Evolutionary conservation across 31 red algal species (phyloP).

Genomic region (Pterothamnion heteromorphum): DNA sequence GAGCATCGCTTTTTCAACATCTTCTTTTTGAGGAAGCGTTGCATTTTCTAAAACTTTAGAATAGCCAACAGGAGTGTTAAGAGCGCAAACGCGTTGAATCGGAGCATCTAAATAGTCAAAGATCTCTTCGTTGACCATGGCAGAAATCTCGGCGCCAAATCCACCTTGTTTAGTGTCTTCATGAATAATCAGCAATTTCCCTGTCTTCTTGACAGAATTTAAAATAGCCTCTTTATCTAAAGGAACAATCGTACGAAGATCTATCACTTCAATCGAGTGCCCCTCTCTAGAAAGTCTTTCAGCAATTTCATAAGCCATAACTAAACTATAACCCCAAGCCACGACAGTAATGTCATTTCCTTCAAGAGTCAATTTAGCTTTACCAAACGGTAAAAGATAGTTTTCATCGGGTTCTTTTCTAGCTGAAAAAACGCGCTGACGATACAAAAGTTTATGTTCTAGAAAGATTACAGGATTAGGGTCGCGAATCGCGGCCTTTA

Average conservation of each 20-base stretch:
- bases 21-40: not conserved
- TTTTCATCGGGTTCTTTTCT: conserved; percentile 44
- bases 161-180: conserved; percentile 62
- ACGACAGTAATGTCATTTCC: not conserved
- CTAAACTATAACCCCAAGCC: not conserved
- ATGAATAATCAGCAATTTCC: conserved; percentile 55
- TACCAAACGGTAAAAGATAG: conserved; percentile 45
- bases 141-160: conserved; percentile 66
- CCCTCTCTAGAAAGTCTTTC: not conserved
- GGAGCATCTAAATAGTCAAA: conserved; percentile 70
- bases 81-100: conserved; percentile 53
- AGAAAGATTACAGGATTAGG: conserved; percentile 76
- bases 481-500: conserved; percentile 58
- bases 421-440: conserved; percentile 34
- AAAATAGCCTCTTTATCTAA: conserved; percentile 53
- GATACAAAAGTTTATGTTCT: conserved; percentile 74
- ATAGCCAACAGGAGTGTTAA: conserved; percentile 58
- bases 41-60: not conserved
- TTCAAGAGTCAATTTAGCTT: not conserved
- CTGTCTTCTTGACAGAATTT: conserved; percentile 56
- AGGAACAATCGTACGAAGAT: conserved; percentile 59
- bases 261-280: conserved; percentile 58
- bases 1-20: no score
- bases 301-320: conserved; percentile 35
- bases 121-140: conserved; percentile 50